Conservation (phyloP, 805 yeast genomes). For the Gaillardinia entomophila region DNA sequence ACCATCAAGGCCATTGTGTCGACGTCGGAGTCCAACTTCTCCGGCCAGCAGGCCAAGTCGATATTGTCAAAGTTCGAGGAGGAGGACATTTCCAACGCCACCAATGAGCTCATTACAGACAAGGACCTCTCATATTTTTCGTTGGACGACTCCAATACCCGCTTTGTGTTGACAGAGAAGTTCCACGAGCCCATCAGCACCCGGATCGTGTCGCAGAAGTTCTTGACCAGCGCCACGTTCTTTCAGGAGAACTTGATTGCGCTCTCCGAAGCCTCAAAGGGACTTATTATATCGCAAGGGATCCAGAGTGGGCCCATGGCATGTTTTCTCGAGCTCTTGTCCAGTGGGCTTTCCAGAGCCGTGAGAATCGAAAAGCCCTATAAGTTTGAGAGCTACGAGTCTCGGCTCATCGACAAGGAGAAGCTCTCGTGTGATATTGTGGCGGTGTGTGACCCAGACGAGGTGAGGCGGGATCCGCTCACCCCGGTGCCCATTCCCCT, state of each 20-base stretch:
- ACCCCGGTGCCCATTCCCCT: constrained; percentile 43
- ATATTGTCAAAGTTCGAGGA: constrained; percentile 44
- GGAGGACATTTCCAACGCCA: constrained; percentile 43
- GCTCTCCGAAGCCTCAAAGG: constrained; percentile 43
- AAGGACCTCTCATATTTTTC: constrained; percentile 50
- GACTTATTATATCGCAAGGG: constrained; percentile 48
- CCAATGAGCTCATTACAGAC: constrained; percentile 45
- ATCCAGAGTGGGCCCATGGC: constrained; percentile 62
- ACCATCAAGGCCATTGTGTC: constrained; percentile 53
- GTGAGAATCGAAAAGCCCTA: constrained; percentile 46
- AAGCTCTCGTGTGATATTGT: constrained; percentile 62
- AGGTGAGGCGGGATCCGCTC: constrained; percentile 1
- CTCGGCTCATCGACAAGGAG: constrained; percentile 66
- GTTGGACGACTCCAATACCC: constrained; percentile 31
- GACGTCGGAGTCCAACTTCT: constrained; percentile 44
- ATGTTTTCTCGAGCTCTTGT: constrained; percentile 50
- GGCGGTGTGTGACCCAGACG: constrained; percentile 17
- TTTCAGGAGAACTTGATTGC: constrained; percentile 41
- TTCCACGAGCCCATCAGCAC: constrained; percentile 35
- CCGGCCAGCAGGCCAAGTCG: constrained; percentile 38
- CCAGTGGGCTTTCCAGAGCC: constrained; percentile 17
- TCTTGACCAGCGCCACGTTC: constrained; percentile 40
- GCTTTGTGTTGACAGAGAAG: constrained; percentile 53
- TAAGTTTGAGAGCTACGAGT: constrained; percentile 59
- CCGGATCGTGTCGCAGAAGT: constrained; percentile 27